phyloP scores from a whole-genome alignment of 2,329 filamentous ascomycete genomes.

The Colletotrichum brevisporum region DNA sequence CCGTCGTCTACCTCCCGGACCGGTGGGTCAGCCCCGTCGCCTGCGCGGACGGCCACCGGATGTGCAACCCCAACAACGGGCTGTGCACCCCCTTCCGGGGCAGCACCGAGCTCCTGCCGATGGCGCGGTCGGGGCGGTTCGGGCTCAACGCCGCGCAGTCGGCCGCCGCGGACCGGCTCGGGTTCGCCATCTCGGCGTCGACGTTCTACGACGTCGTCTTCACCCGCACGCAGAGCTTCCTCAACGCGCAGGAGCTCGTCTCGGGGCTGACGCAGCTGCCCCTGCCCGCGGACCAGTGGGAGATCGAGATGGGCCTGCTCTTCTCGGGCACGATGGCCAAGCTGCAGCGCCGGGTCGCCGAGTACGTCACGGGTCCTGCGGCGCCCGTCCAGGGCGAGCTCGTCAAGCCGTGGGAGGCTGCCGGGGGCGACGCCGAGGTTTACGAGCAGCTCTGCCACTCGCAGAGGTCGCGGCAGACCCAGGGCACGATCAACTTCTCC shows the following conservation, averaged over 20 bases:
- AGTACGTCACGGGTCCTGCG: neutral
- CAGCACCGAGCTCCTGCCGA: neutral
- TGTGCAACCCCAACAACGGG: constrained; percentile 30
- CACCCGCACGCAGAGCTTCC: constrained; percentile 21
- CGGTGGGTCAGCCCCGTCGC: constrained; percentile 21
- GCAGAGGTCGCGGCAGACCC: constrained; percentile 5
- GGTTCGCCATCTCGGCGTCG: neutral
- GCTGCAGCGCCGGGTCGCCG: constrained; percentile 2
- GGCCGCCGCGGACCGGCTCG: constrained; percentile 1
- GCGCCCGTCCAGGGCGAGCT: neutral
- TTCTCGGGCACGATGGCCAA: constrained; percentile 3
- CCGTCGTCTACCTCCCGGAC: constrained; percentile 1
- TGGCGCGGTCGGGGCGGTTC: neutral
- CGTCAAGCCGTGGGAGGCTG: neutral
- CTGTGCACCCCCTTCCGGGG: constrained; percentile 2
- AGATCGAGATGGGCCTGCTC: constrained; percentile 19
- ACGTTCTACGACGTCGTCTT: constrained; percentile 20
- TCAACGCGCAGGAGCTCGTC: constrained; percentile 16
- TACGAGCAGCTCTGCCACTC: neutral
- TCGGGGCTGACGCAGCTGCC: constrained; percentile 5
- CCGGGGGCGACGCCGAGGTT: neutral
- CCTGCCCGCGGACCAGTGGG: constrained; percentile 25
- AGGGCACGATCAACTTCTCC: constrained; percentile 32
- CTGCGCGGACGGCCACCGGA: constrained; percentile 15
- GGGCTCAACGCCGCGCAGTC: neutral